A percentile compares a stretch with the other conserved stretches of the same genome.
These are phyloP conservation scores for Microsporum audouinii DNA, from an alignment of 2,329 filamentous ascomycete species.

Conservation along the genomic window DNA sequence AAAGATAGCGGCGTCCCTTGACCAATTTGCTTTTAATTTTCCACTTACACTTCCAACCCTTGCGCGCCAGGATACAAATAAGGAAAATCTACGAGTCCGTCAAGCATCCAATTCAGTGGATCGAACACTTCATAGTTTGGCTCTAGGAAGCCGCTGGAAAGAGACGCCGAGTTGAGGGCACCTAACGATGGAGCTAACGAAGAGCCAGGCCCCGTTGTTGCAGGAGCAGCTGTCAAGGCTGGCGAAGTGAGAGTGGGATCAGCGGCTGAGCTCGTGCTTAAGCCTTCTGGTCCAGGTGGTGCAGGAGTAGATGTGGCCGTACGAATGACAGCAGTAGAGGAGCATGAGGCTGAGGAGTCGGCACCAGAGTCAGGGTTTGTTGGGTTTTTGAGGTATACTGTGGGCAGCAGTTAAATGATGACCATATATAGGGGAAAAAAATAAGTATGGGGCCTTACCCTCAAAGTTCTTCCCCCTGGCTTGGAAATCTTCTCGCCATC, in stretches of 20 bases:
- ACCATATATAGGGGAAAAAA: constrained; percentile 19
- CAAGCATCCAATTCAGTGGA: constrained; percentile 85
- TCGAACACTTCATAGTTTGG: constrained; percentile 81
- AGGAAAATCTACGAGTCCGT: constrained; percentile 71
- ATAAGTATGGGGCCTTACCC: constrained; percentile 42
- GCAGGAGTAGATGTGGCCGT: constrained; percentile 22
- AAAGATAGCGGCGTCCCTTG: background rate
- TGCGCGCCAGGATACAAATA: constrained; percentile 41
- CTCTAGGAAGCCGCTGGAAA: constrained; percentile 46
- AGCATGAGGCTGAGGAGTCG: constrained; percentile 57
- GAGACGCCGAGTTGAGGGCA: constrained; percentile 16
- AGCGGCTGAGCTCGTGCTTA: constrained; percentile 1
- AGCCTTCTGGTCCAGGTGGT: constrained; percentile 22
- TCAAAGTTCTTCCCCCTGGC: constrained; percentile 60
- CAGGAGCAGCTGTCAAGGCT: background rate
- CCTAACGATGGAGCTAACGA: constrained; percentile 13
- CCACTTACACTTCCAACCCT: constrained; percentile 32
- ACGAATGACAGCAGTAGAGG: constrained; percentile 39
- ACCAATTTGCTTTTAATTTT: background rate
- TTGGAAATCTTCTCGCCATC: constrained; percentile 56
- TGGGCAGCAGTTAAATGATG: constrained; percentile 20
- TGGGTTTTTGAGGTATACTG: constrained; percentile 66
- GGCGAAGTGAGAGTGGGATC: constrained; percentile 37
- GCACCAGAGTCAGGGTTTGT: constrained; percentile 72
- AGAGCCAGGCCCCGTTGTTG: background rate